Conservation (phyloP, 208 protist species). For the Acanthamoeba lenticulata region DNA sequence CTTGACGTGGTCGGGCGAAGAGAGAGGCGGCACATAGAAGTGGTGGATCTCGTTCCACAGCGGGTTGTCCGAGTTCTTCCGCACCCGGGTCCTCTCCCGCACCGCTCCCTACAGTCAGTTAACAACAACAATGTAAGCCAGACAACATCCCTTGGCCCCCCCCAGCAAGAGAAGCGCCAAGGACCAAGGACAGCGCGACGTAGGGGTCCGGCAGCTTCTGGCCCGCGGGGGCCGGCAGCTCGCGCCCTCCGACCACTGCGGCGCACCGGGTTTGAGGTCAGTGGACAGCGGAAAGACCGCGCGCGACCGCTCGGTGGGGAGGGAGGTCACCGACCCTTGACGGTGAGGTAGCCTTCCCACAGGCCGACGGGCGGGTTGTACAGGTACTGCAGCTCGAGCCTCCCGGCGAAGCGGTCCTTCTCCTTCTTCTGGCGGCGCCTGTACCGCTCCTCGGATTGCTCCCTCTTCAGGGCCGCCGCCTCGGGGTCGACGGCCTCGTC, state of each 20-base stretch:
- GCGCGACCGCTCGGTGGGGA: not conserved
- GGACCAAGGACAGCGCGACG: not conserved
- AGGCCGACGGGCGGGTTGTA: not conserved
- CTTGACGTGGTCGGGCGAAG: not conserved
- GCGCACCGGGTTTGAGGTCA: too few species aligned
- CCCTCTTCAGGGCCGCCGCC: not conserved
- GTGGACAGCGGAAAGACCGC: not conserved
- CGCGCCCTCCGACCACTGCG: not conserved
- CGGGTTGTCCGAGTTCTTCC: not conserved
- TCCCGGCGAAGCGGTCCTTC: not conserved
- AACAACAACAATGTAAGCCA: not conserved
- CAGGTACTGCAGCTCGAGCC: not conserved
- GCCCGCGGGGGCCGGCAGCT: not conserved
- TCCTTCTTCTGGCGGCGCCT: not conserved
- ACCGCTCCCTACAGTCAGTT: not conserved
- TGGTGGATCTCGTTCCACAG: not conserved
- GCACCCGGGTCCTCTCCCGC: not conserved
- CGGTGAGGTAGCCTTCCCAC: slow-evolving; percentile 14
- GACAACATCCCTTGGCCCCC: too few species aligned
- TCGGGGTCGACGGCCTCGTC: not conserved
- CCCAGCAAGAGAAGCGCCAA: too few species aligned
- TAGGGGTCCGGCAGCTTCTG: not conserved
- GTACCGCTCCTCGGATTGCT: not conserved
- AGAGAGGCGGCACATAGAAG: not conserved
- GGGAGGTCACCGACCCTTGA: not conserved